Percentiles rank a stretch among this genome's conserved stretches.
phyloP scores from a whole-genome alignment of 2,329 filamentous ascomycete species.

The Cercospora sp. region DNA sequence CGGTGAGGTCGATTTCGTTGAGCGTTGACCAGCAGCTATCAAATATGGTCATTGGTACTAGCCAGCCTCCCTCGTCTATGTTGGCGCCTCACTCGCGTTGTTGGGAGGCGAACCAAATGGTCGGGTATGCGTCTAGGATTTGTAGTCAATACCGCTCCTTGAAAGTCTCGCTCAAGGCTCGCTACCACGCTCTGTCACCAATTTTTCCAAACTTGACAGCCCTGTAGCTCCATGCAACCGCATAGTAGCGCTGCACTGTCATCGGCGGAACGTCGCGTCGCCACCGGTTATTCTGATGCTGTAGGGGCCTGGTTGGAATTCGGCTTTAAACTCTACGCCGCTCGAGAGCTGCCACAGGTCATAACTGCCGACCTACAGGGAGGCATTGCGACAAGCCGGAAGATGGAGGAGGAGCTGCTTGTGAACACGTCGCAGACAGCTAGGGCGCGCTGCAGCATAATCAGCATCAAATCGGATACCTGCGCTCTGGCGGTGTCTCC shows the following conservation, averaged over 20 bases:
- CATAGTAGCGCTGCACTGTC: background rate
- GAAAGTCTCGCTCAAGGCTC: background rate
- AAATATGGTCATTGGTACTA: background rate
- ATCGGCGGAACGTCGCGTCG: slow-evolving; percentile 13
- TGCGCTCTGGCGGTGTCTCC: slow-evolving; percentile 1
- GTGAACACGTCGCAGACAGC: background rate
- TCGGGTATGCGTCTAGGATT: background rate
- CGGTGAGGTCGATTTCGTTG: background rate
- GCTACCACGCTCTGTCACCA: background rate
- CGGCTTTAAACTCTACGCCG: slow-evolving; percentile 19
- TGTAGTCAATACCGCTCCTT: background rate
- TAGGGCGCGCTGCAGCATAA: background rate
- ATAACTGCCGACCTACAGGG: slow-evolving; percentile 8
- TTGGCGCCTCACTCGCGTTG: background rate
- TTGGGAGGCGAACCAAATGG: background rate
- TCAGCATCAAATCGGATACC: slow-evolving; percentile 1
- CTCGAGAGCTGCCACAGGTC: background rate
- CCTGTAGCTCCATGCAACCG: slow-evolving; percentile 4
- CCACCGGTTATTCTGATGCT: slow-evolving; percentile 1
- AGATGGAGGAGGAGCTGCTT: background rate
- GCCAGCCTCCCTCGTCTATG: background rate
- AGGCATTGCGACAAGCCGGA: background rate
- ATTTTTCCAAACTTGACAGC: background rate
- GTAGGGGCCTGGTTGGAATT: slow-evolving; percentile 7
- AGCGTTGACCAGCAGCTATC: background rate